Evolutionary conservation across 805 yeast genomes (phyloP), one percentile per base, ranked within the genome.

Genomic region (Candida peoriensis): DNA sequence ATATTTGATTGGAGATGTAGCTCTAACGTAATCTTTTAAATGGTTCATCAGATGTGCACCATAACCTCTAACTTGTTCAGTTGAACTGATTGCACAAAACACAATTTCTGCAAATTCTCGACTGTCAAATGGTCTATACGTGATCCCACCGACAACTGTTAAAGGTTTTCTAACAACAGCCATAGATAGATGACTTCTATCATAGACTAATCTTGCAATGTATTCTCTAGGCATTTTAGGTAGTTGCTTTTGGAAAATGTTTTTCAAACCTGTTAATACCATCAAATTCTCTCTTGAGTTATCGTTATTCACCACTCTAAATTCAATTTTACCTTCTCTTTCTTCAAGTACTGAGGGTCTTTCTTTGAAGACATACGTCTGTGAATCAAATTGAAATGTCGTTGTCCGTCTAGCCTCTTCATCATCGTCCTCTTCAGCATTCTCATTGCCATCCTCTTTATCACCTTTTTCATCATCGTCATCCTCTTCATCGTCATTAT

Each of bases 11-110:
- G 81, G 84, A 8, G 94, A 76, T 0, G 97, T 88, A 15, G 87
- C 81, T 47, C 87, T 70, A 26, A 93, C 97, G 58, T 90, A 93
- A 60, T 93, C 98, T 55, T 93, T 93, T 48, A 93, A 66, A 63
- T 93, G 99, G 58, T 93, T 93, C 99, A 93, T 93, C 52, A 93
- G 60, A 60, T 93, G 98, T 0, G 98, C 98, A 60, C 99, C 99
- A 56, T 93, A 93, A 23, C 98, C 99, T 44, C 97, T 68, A 14
- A 93, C 98, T 64, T 93, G 99, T 56, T 93, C 99, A 0, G 97
- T 86, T 3, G 96, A 86, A 28, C 95, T 82, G 39, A 93, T 93
- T 19, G 99, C 99, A 72, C 97, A 93, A 52, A 93, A 93, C 18
- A 93, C 99, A 64, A 93, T 93, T 60, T 93, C 99, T 2, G 98